Conservation (phyloP, 2,329 filamentous ascomycete species). For the Beauveria medogensis region DNA sequence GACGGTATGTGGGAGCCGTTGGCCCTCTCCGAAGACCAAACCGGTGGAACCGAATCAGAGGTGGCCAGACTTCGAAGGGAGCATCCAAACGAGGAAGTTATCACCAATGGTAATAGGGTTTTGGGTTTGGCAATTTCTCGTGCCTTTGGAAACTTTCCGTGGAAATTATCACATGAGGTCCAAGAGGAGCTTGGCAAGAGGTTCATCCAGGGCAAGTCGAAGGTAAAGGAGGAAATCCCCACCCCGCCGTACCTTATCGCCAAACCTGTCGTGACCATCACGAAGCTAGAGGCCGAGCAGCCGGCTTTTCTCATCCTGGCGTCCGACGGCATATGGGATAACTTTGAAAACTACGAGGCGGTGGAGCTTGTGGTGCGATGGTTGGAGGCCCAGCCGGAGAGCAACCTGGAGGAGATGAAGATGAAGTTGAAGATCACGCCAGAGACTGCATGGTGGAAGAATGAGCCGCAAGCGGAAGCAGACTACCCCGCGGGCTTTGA, state of each 20-base stretch:
- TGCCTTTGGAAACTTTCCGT: slow-evolving; percentile 54
- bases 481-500: neutral
- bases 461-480: neutral
- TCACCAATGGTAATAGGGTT: slow-evolving; percentile 43
- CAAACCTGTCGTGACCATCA: slow-evolving; percentile 53
- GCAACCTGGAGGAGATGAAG: neutral
- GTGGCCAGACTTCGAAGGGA: slow-evolving; percentile 38
- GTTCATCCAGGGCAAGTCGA: slow-evolving; percentile 32
- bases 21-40: slow-evolving; percentile 52
- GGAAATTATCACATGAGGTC: slow-evolving; percentile 50
- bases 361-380: slow-evolving; percentile 46
- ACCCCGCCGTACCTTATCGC: slow-evolving; percentile 59
- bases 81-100: slow-evolving; percentile 49
- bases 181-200: slow-evolving; percentile 23
- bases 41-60: slow-evolving; percentile 47
- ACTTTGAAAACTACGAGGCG: slow-evolving; percentile 41
- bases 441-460: slow-evolving; percentile 2
- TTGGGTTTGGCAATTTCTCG: slow-evolving; percentile 49
- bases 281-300: slow-evolving; percentile 33
- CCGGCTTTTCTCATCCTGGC: slow-evolving; percentile 47
- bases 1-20: slow-evolving; percentile 37
- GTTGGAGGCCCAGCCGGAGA: slow-evolving; percentile 20
- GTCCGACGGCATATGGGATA: slow-evolving; percentile 55
- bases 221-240: slow-evolving; percentile 27
- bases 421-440: neutral